phyloP scores from a whole-genome alignment of 2,329 filamentous ascomycete genomes.

The Fusarium neocosmosporiellum region DNA sequence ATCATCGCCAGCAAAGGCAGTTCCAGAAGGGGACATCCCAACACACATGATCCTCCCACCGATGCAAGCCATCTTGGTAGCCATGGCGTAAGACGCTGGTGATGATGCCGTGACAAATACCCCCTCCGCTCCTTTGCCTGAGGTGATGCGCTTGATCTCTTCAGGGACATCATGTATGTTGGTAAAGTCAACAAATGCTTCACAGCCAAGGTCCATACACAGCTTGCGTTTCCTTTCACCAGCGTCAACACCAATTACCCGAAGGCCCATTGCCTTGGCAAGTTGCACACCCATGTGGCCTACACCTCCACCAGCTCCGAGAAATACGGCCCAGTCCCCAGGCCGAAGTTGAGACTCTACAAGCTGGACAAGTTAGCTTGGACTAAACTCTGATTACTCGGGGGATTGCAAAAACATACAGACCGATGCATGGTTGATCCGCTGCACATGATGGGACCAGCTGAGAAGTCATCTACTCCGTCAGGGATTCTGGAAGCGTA shows the following conservation, averaged over 20 bases:
- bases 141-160: background rate
- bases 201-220: background rate
- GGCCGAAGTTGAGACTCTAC: background rate
- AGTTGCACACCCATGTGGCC: background rate
- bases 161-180: background rate
- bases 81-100: background rate
- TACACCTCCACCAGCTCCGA: background rate
- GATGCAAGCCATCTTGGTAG: background rate
- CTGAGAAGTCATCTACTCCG: background rate
- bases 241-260: background rate
- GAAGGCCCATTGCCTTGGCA: background rate
- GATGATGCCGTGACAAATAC: background rate
- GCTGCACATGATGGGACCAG: background rate
- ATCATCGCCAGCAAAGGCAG: slow-evolving; percentile 12
- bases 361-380: background rate
- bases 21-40: slow-evolving; percentile 9
- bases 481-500: background rate
- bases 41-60: slow-evolving; percentile 26
- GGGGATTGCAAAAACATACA: background rate
- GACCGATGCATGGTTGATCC: background rate
- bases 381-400: background rate
- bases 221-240: background rate
- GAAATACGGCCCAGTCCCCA: background rate
- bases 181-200: background rate
- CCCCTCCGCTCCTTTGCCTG: background rate